These are phyloP conservation scores for Pyronema domesticum DNA, from an alignment of 495 filamentous ascomycete genomes.

Conservation along the genomic window DNA sequence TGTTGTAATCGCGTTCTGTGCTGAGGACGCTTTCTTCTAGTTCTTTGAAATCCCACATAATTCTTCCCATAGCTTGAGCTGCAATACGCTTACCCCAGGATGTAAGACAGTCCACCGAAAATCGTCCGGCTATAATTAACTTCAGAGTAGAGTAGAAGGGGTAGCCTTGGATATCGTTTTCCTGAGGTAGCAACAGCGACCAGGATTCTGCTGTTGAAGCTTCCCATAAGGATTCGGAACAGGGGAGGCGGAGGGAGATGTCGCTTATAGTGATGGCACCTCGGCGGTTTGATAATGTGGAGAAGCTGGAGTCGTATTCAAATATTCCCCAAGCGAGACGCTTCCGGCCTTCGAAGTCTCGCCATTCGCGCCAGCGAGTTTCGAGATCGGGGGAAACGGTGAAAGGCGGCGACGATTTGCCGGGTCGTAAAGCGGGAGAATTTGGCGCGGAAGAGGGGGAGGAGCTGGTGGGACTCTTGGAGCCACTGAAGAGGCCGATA, in stretches of 20 bases:
- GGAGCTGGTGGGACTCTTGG: constrained; percentile 10
- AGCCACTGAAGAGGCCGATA: constrained; percentile 23
- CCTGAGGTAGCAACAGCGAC: constrained; percentile 13
- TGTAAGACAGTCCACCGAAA: constrained; percentile 14
- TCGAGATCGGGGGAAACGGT: constrained; percentile 3
- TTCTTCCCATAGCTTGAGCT: constrained; percentile 23
- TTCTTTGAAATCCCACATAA: constrained; percentile 27
- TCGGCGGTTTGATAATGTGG: constrained; percentile 24
- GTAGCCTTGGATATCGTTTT: constrained; percentile 9
- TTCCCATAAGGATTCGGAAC: constrained; percentile 23
- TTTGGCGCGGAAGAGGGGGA: constrained; percentile 14
- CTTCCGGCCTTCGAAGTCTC: constrained; percentile 19
- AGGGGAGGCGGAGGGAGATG: constrained; percentile 23
- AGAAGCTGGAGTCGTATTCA: constrained; percentile 26
- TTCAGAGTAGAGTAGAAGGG: constrained; percentile 22
- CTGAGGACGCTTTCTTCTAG: constrained; percentile 22
- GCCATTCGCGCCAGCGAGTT: constrained; percentile 22
- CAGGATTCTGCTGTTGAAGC: constrained; percentile 22
- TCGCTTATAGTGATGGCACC: constrained; percentile 25
- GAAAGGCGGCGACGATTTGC: background rate
- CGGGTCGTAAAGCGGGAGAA: constrained; percentile 8
- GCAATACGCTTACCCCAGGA: constrained; percentile 25
- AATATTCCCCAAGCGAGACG: constrained; percentile 26
- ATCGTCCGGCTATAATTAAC: constrained; percentile 20
- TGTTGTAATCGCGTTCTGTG: constrained; percentile 2